These are phyloP conservation scores for Coprinopsis sp. DNA, from an alignment of 768 basidiomycete genomes.

Conservation along the genomic window DNA sequence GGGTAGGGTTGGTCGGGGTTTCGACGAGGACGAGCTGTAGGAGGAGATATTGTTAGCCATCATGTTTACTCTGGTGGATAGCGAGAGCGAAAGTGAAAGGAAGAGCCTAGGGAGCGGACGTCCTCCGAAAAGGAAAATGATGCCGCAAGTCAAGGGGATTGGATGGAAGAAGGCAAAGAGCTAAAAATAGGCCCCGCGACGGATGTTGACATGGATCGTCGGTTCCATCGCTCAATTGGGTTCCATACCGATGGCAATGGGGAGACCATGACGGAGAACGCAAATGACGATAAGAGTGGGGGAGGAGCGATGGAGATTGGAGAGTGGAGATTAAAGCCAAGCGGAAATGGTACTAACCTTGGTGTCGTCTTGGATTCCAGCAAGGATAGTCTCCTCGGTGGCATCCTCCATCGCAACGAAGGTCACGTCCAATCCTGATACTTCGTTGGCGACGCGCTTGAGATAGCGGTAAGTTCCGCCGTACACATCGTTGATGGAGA, in stretches of 20 bases:
- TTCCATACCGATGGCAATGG: too few relatives aligned
- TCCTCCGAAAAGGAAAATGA: not conserved
- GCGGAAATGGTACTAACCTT: constrained; percentile 53
- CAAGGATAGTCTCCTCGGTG: constrained; percentile 54
- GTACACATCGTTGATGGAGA: constrained; percentile 91
- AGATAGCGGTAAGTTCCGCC: constrained; percentile 91
- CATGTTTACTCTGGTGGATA: not conserved
- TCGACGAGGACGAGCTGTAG: constrained; percentile 91
- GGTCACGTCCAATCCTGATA: constrained; percentile 64
- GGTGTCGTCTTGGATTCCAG: constrained; percentile 88
- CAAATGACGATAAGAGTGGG: too few relatives aligned
- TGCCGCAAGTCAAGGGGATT: too few relatives aligned
- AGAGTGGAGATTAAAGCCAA: too few relatives aligned
- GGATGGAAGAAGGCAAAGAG: too few relatives aligned
- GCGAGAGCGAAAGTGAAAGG: not conserved
- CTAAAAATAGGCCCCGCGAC: too few relatives aligned
- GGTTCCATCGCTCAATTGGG: too few relatives aligned
- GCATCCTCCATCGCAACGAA: constrained; percentile 78
- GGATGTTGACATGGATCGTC: too few relatives aligned
- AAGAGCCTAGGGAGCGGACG: not conserved
- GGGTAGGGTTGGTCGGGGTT: constrained; percentile 91
- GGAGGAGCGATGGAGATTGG: not conserved
- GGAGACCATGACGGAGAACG: too few relatives aligned
- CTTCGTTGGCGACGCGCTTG: constrained; percentile 54
- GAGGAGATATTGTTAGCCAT: not conserved